A percentile compares a stretch with the other conserved stretches of the same genome.
These are phyloP conservation scores for Fusarium subglutinans DNA, from an alignment of 2,329 filamentous ascomycete genomes.

Conservation along the genomic window DNA sequence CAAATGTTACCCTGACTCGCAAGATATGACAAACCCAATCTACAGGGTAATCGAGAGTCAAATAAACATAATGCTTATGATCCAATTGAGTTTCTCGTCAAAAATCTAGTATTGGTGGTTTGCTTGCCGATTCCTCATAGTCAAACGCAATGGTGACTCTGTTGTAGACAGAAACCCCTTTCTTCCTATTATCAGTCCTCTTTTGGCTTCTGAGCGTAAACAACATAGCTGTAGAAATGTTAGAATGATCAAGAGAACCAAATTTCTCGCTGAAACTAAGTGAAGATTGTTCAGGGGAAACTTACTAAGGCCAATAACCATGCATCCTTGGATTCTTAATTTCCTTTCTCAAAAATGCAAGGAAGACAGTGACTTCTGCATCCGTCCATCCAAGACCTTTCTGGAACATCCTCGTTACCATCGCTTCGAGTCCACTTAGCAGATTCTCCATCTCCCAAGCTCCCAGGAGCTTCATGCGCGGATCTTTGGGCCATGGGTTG, in stretches of 20 bases:
- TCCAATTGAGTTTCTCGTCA: neutral
- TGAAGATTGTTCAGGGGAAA: neutral
- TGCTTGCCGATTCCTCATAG: neutral
- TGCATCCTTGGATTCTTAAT: slow-evolving; percentile 36
- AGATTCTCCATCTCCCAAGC: slow-evolving; percentile 41
- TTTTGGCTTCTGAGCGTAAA: slow-evolving; percentile 17
- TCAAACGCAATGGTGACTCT: too few relatives aligned
- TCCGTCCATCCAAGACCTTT: slow-evolving; percentile 38
- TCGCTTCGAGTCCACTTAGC: slow-evolving; percentile 39
- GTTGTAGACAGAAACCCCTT: neutral
- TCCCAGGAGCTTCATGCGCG: slow-evolving; percentile 60
- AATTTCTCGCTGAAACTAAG: rapidly evolving
- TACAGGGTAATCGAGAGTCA: neutral
- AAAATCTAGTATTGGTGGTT: too few relatives aligned
- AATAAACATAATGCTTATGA: neutral
- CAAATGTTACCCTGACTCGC: neutral
- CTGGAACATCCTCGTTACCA: slow-evolving; percentile 47
- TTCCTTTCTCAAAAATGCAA: slow-evolving; percentile 34
- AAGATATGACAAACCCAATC: neutral
- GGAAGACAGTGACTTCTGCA: slow-evolving; percentile 33
- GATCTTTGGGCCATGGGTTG: slow-evolving; percentile 60
- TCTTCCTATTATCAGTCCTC: neutral
- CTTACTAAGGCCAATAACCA: slow-evolving; percentile 40
- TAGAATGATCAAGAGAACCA: neutral
- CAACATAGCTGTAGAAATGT: slow-evolving; percentile 20